phyloP scores from a whole-genome alignment of 2,329 filamentous ascomycete genomes.

The Aspergillus pseudonomiae region DNA sequence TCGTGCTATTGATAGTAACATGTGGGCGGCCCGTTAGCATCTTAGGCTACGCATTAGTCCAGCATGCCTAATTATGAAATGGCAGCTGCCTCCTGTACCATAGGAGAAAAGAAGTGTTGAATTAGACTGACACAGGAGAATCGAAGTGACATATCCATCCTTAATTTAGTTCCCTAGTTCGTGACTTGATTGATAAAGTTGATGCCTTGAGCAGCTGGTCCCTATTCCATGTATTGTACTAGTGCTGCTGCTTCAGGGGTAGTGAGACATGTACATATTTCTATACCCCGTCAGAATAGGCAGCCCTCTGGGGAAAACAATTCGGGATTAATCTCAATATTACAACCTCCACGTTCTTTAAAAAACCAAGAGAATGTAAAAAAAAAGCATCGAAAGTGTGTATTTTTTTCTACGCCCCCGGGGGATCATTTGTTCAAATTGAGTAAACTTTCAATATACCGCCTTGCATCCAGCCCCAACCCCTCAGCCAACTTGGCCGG shows the following conservation, averaged over 20 bases:
- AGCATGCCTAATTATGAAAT: conserved; percentile 5
- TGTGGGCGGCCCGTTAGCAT: not conserved
- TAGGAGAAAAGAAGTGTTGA: not conserved
- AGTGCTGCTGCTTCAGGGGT: not conserved
- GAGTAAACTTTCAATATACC: conserved; percentile 51
- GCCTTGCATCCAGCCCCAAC: conserved; percentile 49
- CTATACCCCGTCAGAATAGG: not conserved
- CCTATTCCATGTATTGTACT: not conserved
- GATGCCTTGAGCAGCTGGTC: not conserved
- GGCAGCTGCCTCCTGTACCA: not conserved
- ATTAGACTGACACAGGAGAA: conserved; percentile 1
- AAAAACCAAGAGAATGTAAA: not conserved
- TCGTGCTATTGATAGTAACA: conserved; percentile 5
- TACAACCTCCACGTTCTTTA: not conserved
- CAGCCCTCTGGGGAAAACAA: no score
- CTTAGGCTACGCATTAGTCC: not conserved
- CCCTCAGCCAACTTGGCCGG: conserved; percentile 47
- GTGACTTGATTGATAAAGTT: not conserved
- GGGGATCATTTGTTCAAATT: conserved; percentile 44
- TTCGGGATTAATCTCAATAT: not conserved
- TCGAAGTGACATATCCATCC: not conserved
- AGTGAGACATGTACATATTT: not conserved
- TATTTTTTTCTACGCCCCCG: not conserved
- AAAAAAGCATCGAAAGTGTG: not conserved
- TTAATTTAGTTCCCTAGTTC: not conserved